phyloP scores from a whole-genome alignment of 176 grass and related monocot genomes.

The Luzula sylvatica region DNA sequence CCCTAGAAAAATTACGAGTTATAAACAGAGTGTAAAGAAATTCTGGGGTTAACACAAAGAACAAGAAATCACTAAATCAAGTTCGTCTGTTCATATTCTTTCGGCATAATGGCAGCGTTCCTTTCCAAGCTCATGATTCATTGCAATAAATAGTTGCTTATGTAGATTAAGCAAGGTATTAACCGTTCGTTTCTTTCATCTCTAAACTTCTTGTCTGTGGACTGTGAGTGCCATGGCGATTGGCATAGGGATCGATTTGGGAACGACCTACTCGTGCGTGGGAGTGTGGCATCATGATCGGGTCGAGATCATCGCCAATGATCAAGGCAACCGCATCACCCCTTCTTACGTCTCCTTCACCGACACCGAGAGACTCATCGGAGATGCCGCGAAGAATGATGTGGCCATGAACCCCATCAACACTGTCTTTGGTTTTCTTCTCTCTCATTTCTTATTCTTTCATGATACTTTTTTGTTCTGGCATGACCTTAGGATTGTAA shows the following conservation, averaged over 20 bases:
- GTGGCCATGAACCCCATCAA: conserved; percentile 35
- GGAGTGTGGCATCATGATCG: conserved; percentile 29
- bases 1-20: too few species aligned
- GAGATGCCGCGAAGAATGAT: conserved; percentile 29
- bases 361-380: conserved; percentile 25
- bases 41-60: too few species aligned
- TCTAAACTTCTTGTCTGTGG: too few species aligned
- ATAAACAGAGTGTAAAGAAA: too few species aligned
- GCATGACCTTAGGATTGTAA: background rate
- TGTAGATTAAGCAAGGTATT: too few species aligned
- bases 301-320: conserved; percentile 35
- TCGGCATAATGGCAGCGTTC: too few species aligned
- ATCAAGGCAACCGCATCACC: conserved; percentile 29
- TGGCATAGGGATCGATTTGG: conserved; percentile 37
- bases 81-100: too few species aligned
- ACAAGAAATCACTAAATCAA: too few species aligned
- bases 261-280: conserved; percentile 38
- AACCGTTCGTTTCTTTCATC: too few species aligned
- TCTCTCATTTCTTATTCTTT: background rate
- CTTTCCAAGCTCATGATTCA: too few species aligned
- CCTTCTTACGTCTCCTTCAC: conserved; percentile 31
- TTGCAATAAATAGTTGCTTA: too few species aligned
- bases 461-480: background rate
- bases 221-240: background rate
- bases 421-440: conserved; percentile 29